A percentile compares a stretch with the other conserved stretches of the same genome.
Conservation (phyloP, 192 early-diverging fungal genomes). For the Podila clonocystis region DNA sequence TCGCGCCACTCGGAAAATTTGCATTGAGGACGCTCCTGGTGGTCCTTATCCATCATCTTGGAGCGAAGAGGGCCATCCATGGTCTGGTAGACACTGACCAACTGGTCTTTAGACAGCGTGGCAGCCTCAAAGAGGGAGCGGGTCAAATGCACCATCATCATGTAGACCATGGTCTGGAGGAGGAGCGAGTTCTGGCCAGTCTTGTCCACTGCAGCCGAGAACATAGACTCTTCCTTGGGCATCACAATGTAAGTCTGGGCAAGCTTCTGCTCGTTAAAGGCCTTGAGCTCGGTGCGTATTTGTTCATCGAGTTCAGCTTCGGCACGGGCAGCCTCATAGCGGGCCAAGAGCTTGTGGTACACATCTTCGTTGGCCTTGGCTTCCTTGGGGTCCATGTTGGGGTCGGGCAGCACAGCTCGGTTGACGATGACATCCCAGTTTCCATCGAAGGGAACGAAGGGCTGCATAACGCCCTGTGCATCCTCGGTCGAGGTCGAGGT, state of each 20-base stretch:
- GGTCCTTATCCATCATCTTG: constrained; percentile 35
- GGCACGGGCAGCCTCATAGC: constrained; percentile 24
- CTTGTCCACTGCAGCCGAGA: constrained; percentile 2
- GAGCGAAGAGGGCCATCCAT: constrained; percentile 36
- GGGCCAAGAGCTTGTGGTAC: constrained; percentile 22
- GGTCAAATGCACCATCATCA: constrained; percentile 51
- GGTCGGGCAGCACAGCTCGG: constrained; percentile 39
- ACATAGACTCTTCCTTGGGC: constrained; percentile 24
- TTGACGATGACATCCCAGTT: constrained; percentile 49
- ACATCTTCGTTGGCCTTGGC: constrained; percentile 21
- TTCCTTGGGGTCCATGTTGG: constrained; percentile 41
- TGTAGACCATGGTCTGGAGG: constrained; percentile 49
- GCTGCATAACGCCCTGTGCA: constrained; percentile 27
- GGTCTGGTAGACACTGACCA: constrained; percentile 37
- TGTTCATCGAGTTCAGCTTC: constrained; percentile 47
- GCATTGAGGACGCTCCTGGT: constrained; percentile 19
- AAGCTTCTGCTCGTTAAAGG: constrained; percentile 38
- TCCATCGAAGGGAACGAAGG: constrained; percentile 37
- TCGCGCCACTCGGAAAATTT: constrained; percentile 48
- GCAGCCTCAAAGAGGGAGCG: constrained; percentile 43
- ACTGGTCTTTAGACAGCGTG: constrained; percentile 36
- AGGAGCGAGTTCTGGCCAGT: constrained; percentile 22
- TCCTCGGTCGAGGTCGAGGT: neutral
- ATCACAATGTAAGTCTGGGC: constrained; percentile 42
- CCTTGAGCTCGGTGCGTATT: constrained; percentile 43